Evolutionary conservation across 352 stramenopile genomes (phyloP), one percentile per base, ranked within the genome.

Genomic region (Sclerospora graminicola): DNA sequence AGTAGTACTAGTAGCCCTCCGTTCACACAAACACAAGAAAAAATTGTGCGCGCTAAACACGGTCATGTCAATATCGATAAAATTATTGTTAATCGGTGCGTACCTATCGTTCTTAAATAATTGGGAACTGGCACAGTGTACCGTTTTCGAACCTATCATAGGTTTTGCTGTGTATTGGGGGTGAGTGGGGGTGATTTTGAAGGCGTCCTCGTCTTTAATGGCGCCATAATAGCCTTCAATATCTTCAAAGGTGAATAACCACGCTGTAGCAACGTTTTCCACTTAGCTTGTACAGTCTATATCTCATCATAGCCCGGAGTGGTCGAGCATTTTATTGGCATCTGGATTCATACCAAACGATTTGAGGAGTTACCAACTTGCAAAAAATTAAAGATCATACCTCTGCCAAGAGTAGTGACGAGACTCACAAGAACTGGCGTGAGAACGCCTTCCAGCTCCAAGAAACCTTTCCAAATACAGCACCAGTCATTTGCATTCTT

Each of bases 381-480:
- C 21, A 26, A 26, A 26, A 26, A 7, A 26, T 26, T 26, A 7
- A 8, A 1, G 27, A 24, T 10, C 13, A 18, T 61, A 90, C 77
- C 75, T 79, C 84, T 88, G 27, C 69, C 79, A 0, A 93, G 45
- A 11, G 78, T 91, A 14, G 78, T 91, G 26, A 95, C 83, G n/a
- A 97, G 78, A 34, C 84, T 97, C n/a, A 98, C 95, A 9, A 99
- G 71, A 56, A 99, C 99, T 6, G 97, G 97, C 16, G 96, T 98
- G 29, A 99, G 77, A 47, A 99, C 94, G 23, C 96, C 96, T 68
- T 99, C 96, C 0, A 99, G 71, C 58, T 99, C 95, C 0, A 99
- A 66, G 57, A 99, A 94, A 7, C 96, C 96, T 66, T 99, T 99
- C 96, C 92, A 60, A 99, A 99, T 4, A 95, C 95, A n/a, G 97